Conservation (phyloP, 306 rosid genomes). For the Ormosia emarginata region DNA sequence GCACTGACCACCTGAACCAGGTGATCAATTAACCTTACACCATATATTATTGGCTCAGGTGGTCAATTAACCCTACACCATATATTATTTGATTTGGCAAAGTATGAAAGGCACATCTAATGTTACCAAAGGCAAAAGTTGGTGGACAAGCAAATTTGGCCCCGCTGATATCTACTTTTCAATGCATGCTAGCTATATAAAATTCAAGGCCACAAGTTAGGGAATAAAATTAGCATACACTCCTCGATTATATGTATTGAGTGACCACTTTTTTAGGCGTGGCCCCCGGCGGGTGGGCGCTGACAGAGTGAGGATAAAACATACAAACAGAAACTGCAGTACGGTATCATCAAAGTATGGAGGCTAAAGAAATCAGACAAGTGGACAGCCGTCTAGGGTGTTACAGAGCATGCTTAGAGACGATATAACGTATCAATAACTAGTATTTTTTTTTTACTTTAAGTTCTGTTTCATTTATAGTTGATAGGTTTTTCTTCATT, state of each 20-base stretch:
- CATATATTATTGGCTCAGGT: not conserved
- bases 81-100: not conserved
- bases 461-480: too few species aligned
- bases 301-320: too few species aligned
- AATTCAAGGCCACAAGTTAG: too few species aligned
- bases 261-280: too few species aligned
- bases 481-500: too few species aligned
- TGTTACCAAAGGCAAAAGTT: not conserved
- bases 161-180: not conserved
- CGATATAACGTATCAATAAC: not conserved
- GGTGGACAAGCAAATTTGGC: not conserved
- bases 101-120: not conserved
- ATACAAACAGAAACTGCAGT: not conserved
- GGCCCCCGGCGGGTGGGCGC: too few species aligned
- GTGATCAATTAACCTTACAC: not conserved
- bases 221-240: not conserved
- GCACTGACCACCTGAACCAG: too few species aligned
- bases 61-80: not conserved
- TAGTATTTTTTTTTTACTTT: too few species aligned
- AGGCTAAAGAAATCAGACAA: not conserved
- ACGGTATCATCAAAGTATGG: not conserved
- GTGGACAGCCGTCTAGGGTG: not conserved
- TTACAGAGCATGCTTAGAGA: not conserved
- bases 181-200: not conserved
- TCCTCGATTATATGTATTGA: too few species aligned